These are phyloP conservation scores for Neopestalotiopsis sp. DNA, from an alignment of 2,329 filamentous ascomycete genomes.

Conservation along the genomic window DNA sequence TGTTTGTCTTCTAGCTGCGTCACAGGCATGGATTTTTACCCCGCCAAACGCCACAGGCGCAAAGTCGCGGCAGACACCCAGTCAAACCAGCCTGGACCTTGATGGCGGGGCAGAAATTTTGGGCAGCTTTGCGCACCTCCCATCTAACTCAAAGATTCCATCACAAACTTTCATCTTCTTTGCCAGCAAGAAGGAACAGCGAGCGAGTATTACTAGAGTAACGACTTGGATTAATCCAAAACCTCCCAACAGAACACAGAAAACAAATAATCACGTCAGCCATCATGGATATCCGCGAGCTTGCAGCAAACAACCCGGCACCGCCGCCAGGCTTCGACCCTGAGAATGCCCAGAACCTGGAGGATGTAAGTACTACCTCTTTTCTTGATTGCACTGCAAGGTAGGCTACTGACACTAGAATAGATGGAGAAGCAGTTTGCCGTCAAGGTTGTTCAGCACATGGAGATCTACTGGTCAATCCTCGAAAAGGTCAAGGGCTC, in stretches of 20 bases:
- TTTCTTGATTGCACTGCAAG: not conserved
- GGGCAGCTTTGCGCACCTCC: not conserved
- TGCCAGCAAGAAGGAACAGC: not conserved
- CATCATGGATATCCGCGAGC: conserved; percentile 15
- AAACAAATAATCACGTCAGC: not conserved
- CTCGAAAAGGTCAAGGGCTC: conserved; percentile 90
- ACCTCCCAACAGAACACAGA: not conserved
- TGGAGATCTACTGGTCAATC: conserved; percentile 96
- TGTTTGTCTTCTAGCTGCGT: not conserved
- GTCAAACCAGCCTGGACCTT: not conserved
- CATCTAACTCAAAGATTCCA: not conserved
- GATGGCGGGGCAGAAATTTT: conserved; percentile 14
- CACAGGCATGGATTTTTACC: not conserved
- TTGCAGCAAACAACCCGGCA: conserved; percentile 16
- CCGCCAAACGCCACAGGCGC: conserved; percentile 4
- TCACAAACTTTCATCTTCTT: not conserved
- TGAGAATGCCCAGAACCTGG: conserved; percentile 17
- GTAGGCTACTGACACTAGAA: not conserved
- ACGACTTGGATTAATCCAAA: not conserved
- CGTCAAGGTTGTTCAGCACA: conserved; percentile 95
- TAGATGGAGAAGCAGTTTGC: conserved; percentile 99
- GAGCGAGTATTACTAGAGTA: not conserved
- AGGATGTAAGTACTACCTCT: conserved; percentile 11
- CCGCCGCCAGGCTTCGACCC: conserved; percentile 16
- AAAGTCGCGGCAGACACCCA: not conserved